A percentile compares a stretch with the other conserved stretches of the same genome.
phyloP scores from a whole-genome alignment of 2,329 filamentous ascomycete genomes.

The Arthrobotrys entomopaga region DNA sequence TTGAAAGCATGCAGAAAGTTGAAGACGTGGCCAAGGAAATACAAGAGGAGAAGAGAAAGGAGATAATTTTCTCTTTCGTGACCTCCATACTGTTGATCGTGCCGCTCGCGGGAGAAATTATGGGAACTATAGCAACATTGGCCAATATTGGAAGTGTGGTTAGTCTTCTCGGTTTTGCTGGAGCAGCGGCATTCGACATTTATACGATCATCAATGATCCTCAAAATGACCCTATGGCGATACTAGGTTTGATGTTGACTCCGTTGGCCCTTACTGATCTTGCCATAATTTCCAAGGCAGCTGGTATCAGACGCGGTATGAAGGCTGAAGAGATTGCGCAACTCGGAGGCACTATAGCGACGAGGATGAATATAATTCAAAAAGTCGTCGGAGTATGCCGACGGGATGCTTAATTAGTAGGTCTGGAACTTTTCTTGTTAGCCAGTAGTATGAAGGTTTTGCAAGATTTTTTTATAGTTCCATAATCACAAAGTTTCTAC shows the following conservation, averaged over 20 bases:
- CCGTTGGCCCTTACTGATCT: conserved; percentile 11
- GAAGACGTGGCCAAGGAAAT: neutral
- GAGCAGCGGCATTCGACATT: conserved; percentile 1
- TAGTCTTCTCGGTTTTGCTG: neutral
- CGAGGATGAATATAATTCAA: neutral
- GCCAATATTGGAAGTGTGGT: neutral
- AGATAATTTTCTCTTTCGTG: neutral
- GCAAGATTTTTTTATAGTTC: too few relatives aligned
- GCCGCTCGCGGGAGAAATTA: neutral
- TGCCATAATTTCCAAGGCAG: neutral
- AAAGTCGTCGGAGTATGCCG: conserved; percentile 2
- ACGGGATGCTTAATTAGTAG: too few relatives aligned
- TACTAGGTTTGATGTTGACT: conserved; percentile 5
- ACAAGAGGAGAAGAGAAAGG: conserved; percentile 10
- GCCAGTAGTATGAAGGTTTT: too few relatives aligned
- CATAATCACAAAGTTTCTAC: too few relatives aligned
- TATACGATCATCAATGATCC: conserved; percentile 11
- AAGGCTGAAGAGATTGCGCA: neutral
- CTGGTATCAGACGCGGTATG: neutral
- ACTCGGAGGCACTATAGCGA: neutral
- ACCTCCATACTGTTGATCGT: conserved; percentile 7
- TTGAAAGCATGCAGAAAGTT: conserved; percentile 7
- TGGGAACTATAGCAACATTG: neutral
- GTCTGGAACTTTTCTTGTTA: too few relatives aligned
- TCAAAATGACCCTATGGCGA: conserved; percentile 2